phyloP scores from a whole-genome alignment of 768 basidiomycete genomes.

The Agrocybe pediades region DNA sequence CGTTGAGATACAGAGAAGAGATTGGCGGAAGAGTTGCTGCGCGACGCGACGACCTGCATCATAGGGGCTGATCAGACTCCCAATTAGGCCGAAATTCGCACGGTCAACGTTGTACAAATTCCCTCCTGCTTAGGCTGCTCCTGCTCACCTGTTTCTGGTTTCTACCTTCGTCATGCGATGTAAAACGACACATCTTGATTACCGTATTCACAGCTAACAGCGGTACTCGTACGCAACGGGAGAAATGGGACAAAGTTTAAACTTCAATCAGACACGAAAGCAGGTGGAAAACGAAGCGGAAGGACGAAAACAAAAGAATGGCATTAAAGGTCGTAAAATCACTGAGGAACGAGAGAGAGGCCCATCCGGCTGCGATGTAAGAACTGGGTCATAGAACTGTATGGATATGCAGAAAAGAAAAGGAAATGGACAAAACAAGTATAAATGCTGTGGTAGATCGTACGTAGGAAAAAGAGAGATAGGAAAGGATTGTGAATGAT shows the following conservation, averaged over 20 bases:
- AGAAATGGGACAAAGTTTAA: not conserved
- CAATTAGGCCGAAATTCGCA: too few species aligned
- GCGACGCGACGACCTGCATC: slow-evolving; percentile 16
- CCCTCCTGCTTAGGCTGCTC: too few species aligned
- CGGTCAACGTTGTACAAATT: too few species aligned
- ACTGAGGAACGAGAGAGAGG: not conserved
- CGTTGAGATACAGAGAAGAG: slow-evolving; percentile 1
- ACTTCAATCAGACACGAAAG: not conserved
- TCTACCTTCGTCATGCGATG: too few species aligned
- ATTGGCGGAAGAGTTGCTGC: slow-evolving; percentile 16
- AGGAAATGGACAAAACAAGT: not conserved
- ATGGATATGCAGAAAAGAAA: not conserved
- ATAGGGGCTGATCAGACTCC: too few species aligned
- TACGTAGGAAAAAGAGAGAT: not conserved
- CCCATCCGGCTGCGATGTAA: not conserved
- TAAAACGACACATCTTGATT: too few species aligned
- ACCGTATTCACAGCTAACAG: too few species aligned
- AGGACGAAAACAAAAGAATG: not conserved
- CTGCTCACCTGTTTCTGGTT: too few species aligned
- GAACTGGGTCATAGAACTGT: not conserved
- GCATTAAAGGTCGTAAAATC: slow-evolving; percentile 27
- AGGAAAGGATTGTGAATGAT: not conserved
- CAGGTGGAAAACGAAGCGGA: not conserved
- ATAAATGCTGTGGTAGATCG: not conserved
- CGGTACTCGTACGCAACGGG: not conserved